Conservation (phyloP, 805 yeast genomes). For the Candida maesae region DNA sequence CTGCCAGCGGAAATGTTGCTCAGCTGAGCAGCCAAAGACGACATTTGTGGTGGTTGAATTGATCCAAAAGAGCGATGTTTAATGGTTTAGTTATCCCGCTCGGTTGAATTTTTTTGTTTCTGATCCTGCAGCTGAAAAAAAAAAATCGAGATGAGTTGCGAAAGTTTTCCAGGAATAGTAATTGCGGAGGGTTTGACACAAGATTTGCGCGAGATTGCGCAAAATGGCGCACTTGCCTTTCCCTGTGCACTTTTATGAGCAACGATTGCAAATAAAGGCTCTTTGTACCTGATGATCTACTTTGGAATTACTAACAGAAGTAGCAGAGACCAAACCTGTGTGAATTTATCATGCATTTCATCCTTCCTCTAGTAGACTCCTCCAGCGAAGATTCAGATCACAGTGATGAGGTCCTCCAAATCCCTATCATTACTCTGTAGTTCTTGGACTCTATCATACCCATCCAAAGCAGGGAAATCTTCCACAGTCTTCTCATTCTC, state of each 20-base stretch:
- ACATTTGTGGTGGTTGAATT: conserved; percentile 30
- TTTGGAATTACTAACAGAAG: too few relatives aligned
- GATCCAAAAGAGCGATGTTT: neutral
- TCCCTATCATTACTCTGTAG: conserved; percentile 1
- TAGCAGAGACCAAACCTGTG: too few relatives aligned
- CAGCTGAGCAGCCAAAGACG: conserved; percentile 80
- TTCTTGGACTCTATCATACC: conserved; percentile 15
- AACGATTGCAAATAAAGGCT: too few relatives aligned
- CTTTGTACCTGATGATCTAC: too few relatives aligned
- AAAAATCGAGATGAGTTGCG: conserved; percentile 13
- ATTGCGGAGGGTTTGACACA: conserved; percentile 1
- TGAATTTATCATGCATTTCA: too few relatives aligned
- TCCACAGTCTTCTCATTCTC: neutral
- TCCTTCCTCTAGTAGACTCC: too few relatives aligned
- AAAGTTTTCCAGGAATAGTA: neutral
- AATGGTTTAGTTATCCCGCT: neutral
- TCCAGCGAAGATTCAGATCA: neutral
- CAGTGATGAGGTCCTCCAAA: conserved; percentile 10
- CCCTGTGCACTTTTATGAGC: too few relatives aligned
- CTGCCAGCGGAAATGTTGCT: conserved; percentile 60
- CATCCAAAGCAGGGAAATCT: neutral
- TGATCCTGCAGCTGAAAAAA: neutral
- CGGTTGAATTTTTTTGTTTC: neutral
- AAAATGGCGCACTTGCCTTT: neutral
- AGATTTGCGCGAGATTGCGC: conserved; percentile 2